phyloP scores from a whole-genome alignment of 2,329 filamentous ascomycete species.

The Paecilomyces formosus region DNA sequence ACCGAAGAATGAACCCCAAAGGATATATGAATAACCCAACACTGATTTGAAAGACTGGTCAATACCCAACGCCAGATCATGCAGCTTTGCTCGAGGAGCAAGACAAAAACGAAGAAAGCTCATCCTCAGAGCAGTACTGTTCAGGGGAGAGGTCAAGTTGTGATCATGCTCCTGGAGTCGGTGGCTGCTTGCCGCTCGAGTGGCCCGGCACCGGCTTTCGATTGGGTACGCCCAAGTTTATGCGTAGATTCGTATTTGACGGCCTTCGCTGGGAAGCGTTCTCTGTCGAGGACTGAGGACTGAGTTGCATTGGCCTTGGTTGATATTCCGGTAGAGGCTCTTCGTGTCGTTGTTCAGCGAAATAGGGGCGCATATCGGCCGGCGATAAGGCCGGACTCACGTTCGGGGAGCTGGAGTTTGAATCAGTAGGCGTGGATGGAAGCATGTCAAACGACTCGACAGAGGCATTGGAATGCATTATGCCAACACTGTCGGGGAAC shows the following conservation, averaged over 20 bases:
- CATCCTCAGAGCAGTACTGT: not conserved
- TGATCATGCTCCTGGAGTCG: not conserved
- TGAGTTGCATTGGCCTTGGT: constrained; percentile 16
- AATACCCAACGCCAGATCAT: not conserved
- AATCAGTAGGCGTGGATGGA: constrained; percentile 27
- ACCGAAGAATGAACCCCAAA: not conserved
- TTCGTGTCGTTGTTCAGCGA: constrained; percentile 15
- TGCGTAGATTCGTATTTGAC: constrained; percentile 16
- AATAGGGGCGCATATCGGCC: constrained; percentile 19
- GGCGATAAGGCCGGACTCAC: constrained; percentile 23
- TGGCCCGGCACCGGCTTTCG: constrained; percentile 31
- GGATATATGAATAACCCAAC: not conserved
- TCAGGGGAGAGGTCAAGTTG: not conserved
- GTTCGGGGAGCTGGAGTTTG: constrained; percentile 25
- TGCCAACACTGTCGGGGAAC: constrained; percentile 9
- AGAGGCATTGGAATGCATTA: constrained; percentile 11
- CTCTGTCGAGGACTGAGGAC: constrained; percentile 6
- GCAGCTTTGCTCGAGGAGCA: not conserved
- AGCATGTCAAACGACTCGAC: constrained; percentile 34
- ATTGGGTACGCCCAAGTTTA: constrained; percentile 30
- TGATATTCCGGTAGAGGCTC: constrained; percentile 26
- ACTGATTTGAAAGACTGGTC: not conserved
- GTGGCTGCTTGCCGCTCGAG: not conserved
- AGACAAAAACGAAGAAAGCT: not conserved
- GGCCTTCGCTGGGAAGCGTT: constrained; percentile 12